Percentiles rank a stretch among this genome's conserved stretches.
phyloP scores from a whole-genome alignment of 768 basidiomycete species.

The Boletus pseudo-olivaceus region DNA sequence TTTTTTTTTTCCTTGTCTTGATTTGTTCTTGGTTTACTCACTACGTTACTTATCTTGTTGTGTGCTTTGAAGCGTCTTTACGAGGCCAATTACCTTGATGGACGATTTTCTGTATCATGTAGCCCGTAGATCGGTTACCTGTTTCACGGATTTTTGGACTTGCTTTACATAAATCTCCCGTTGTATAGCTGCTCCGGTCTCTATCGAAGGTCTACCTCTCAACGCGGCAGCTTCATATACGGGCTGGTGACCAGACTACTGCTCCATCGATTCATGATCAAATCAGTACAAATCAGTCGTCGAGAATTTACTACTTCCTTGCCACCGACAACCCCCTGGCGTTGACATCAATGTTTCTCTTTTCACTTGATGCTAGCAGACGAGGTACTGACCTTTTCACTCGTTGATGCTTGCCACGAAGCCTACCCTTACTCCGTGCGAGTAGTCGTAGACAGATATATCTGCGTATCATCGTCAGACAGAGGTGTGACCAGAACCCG shows the following conservation, averaged over 20 bases:
- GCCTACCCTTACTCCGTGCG: conserved; percentile 50
- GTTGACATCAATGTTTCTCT: not conserved
- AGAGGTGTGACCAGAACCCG: not conserved
- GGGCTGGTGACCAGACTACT: too few relatives aligned
- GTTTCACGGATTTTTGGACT: not conserved
- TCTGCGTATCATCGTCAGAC: conserved; percentile 34
- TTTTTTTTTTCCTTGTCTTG: not conserved
- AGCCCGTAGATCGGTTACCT: conserved; percentile 1
- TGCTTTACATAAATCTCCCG: too few relatives aligned
- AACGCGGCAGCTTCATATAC: too few relatives aligned
- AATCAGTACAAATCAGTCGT: not conserved
- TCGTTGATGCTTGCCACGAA: conserved; percentile 51
- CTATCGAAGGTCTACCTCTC: too few relatives aligned
- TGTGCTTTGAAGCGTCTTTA: not conserved
- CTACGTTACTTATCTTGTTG: not conserved
- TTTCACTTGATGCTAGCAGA: not conserved
- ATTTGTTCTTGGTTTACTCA: conserved; percentile 13
- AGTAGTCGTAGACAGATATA: conserved; percentile 61
- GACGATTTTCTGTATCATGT: conserved; percentile 4
- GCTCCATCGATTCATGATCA: not conserved
- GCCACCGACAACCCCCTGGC: not conserved
- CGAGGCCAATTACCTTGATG: not conserved
- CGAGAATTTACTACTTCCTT: not conserved
- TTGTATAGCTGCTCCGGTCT: too few relatives aligned
- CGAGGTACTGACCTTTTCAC: not conserved